Base-by-base conservation (phyloP, 2,329 filamentous ascomycete species). In the Blastomyces emzantsi region DNA sequence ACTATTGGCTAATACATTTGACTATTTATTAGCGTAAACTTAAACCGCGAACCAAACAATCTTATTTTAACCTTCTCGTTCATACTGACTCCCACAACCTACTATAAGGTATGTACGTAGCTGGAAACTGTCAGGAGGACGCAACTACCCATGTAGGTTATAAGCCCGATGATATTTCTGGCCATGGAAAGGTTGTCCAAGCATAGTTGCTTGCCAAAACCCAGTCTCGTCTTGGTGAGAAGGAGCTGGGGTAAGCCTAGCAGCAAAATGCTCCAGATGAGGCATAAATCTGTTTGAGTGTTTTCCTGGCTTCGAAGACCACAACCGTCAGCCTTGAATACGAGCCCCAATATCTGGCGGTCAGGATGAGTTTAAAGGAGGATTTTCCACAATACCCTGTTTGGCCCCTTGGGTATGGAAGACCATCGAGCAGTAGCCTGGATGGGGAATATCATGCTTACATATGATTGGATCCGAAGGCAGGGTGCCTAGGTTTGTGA, bases 31-130 rank as follows among this genome's bases (percentile, higher is more conserved):
- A 52, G 49, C 15, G 11, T 13, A 8, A 52, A 52, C 22, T 25
- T 52, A 52, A 52, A 25, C 25, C 28, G 15, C 2, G 15, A 5
- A 52, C 49, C 13, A 52, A 13, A 28, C 49, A 47, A 52, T 28
- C 49, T 52, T 52, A 52, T 52, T 52, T 28, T 25, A 52, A 52
- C 22, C n/a, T n/a, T n/a, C n/a, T n/a, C n/a, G n/a, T n/a, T n/a
- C n/a, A n/a, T n/a, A n/a, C n/a, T n/a, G n/a, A n/a, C n/a, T n/a
- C n/a, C n/a, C n/a, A n/a, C n/a, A n/a, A n/a, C n/a, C n/a, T n/a
- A n/a, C n/a, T n/a, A n/a, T n/a, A n/a, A n/a, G n/a, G n/a, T n/a
- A n/a, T n/a, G n/a, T n/a, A 30, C 28, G 28, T 4, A 11, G 11
- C 17, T 30, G 1, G 49, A 9, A 3, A 28, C 9, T 30, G 13